Percentiles rank a stretch among this genome's conserved stretches.
phyloP scores from a whole-genome alignment of 805 yeast species.

The Candida saitoana region DNA sequence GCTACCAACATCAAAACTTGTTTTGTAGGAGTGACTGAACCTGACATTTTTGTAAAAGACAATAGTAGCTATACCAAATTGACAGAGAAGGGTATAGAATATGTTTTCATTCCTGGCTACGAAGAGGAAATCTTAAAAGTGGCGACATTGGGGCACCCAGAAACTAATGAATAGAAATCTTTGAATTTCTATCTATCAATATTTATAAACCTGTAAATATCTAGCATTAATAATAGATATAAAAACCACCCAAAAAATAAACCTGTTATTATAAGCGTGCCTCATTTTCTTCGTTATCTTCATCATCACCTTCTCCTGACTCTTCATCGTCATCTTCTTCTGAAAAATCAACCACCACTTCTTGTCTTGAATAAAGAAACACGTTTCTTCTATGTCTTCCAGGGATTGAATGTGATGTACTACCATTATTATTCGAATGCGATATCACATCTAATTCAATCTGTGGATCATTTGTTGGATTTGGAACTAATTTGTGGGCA shows the following conservation, averaged over 20 bases:
- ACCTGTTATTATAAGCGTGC: no score
- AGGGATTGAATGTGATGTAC: constrained; percentile 2
- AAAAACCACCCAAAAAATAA: no score
- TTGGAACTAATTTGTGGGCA: constrained; percentile 3
- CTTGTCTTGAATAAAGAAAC: constrained; percentile 35
- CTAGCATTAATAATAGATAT: no score
- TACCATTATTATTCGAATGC: neutral
- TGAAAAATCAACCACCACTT: constrained; percentile 25
- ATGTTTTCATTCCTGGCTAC: constrained; percentile 78
- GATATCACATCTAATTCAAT: constrained; percentile 1
- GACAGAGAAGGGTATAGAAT: constrained; percentile 56
- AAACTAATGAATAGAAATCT: no score
- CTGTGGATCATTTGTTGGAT: constrained; percentile 1
- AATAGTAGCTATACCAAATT: constrained; percentile 62
- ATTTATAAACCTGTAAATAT: no score
- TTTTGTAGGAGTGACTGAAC: constrained; percentile 90
- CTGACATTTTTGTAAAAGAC: constrained; percentile 78
- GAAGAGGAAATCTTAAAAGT: constrained; percentile 64
- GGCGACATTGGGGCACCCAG: constrained; percentile 71
- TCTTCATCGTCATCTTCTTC: constrained; percentile 13
- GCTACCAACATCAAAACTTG: constrained; percentile 59
- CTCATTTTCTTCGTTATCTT: neutral
- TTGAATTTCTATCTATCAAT: no score
- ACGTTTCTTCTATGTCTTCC: constrained; percentile 28
- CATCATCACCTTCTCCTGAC: neutral